Percentiles rank a stretch among this genome's conserved stretches.
phyloP scores from a whole-genome alignment of 2,329 filamentous ascomycete genomes.

The Stachybotrys echinatus region DNA sequence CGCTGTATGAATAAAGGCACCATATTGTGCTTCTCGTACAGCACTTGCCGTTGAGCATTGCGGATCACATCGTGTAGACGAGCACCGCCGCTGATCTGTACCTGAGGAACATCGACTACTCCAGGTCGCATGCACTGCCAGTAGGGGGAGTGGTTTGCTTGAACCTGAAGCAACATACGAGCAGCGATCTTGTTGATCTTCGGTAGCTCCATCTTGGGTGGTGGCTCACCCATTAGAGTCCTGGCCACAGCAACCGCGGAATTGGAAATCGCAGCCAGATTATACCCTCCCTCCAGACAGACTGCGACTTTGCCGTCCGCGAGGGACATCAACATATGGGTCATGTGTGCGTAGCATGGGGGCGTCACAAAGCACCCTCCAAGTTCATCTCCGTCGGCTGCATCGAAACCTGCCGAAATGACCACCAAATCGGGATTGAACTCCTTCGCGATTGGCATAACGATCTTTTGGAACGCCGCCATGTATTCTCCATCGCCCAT shows the following conservation, averaged over 20 bases:
- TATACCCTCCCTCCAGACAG: constrained; percentile 94
- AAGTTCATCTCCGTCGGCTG: constrained; percentile 86
- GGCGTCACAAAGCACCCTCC: constrained; percentile 92
- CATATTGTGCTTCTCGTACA: constrained; percentile 73
- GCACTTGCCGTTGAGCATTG: constrained; percentile 64
- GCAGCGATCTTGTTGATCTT: constrained; percentile 54
- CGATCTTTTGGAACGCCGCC: constrained; percentile 89
- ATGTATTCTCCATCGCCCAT: constrained; percentile 98
- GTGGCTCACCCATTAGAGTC: constrained; percentile 93
- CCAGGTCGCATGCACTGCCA: constrained; percentile 85
- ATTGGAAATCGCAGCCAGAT: constrained; percentile 84
- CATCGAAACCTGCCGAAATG: constrained; percentile 93
- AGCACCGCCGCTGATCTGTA: constrained; percentile 48
- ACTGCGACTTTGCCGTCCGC: constrained; percentile 86
- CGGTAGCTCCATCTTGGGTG: constrained; percentile 54
- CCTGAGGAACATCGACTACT: constrained; percentile 47
- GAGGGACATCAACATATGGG: constrained; percentile 96
- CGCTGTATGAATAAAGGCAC: constrained; percentile 74
- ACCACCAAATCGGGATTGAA: constrained; percentile 94
- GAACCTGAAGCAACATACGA: constrained; percentile 51
- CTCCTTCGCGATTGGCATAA: constrained; percentile 93
- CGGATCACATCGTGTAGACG: constrained; percentile 78
- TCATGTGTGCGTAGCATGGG: constrained; percentile 94
- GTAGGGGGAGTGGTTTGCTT: constrained; percentile 60
- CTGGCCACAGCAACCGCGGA: constrained; percentile 87